These are phyloP conservation scores for Phragmites australis DNA, from an alignment of 176 grass and related monocot species.

Conservation along the genomic window DNA sequence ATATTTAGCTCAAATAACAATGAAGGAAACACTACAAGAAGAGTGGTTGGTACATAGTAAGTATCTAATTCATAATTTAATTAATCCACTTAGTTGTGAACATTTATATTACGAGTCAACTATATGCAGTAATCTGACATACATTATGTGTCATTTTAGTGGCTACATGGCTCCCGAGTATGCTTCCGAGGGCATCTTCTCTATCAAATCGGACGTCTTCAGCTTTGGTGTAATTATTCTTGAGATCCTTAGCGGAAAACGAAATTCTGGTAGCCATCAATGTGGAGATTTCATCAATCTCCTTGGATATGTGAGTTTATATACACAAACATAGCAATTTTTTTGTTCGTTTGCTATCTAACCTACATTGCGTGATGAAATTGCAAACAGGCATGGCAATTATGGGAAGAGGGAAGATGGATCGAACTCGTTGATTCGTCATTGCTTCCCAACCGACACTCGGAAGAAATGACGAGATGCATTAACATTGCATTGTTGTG, in stretches of 20 bases:
- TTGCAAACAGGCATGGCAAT: conserved; percentile 10
- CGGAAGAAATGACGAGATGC: not conserved
- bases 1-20: conserved; percentile 36
- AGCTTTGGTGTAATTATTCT: conserved; percentile 31
- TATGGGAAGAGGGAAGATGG: conserved; percentile 4
- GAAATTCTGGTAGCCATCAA: not conserved
- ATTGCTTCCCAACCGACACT: not conserved
- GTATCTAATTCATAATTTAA: conserved; percentile 6
- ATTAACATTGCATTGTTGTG: conserved; percentile 30
- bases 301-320: conserved; percentile 28
- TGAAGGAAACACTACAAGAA: conserved; percentile 28
- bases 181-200: conserved; percentile 18
- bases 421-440: not conserved
- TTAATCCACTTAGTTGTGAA: not conserved
- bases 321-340: not conserved
- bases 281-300: not conserved
- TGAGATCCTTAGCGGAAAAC: conserved; percentile 10
- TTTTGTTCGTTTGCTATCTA: not conserved
- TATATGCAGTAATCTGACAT: no score
- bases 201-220: not conserved
- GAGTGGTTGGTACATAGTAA: conserved; percentile 59
- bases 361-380: not conserved
- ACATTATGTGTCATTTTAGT: not conserved
- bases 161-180: conserved; percentile 34
- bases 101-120: not conserved